phyloP scores from a whole-genome alignment of 441 rosid genomes.

The Erysimum cheiri region DNA sequence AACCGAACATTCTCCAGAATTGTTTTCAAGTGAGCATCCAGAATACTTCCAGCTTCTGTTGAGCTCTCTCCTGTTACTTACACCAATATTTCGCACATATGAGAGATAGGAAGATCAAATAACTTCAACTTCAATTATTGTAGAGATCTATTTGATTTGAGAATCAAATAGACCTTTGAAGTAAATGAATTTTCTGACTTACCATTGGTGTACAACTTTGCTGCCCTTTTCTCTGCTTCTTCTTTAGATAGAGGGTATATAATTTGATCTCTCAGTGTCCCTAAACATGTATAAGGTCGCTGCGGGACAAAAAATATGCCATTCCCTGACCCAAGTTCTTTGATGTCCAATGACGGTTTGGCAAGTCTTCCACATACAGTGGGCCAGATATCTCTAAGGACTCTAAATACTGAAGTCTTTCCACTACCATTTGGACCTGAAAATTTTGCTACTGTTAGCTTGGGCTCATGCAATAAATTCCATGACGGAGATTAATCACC shows the following conservation, averaged over 20 bases:
- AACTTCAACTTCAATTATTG: slow-evolving; percentile 13
- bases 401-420: slow-evolving; percentile 96
- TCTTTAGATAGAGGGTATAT: slow-evolving; percentile 93
- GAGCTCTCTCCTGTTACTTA: slow-evolving; percentile 56
- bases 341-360: slow-evolving; percentile 70
- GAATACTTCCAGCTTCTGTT: slow-evolving; percentile 48
- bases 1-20: slow-evolving; percentile 89
- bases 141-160: slow-evolving; percentile 2
- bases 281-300: slow-evolving; percentile 95
- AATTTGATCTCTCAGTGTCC: slow-evolving; percentile 98
- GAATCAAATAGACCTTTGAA: slow-evolving; percentile 23
- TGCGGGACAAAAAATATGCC: slow-evolving; percentile 96
- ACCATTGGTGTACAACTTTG: slow-evolving; percentile 67
- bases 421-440: slow-evolving; percentile 99
- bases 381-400: slow-evolving; percentile 97
- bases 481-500: slow-evolving; percentile 43
- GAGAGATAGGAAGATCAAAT: slow-evolving; percentile 21
- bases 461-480: slow-evolving; percentile 33
- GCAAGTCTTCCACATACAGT: slow-evolving; percentile 78
- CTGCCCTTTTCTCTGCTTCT: slow-evolving; percentile 72
- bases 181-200: slow-evolving; percentile 36
- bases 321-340: slow-evolving; percentile 65
- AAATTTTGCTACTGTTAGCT: slow-evolving; percentile 45
- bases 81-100: slow-evolving; percentile 16
- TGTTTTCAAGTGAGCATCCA: slow-evolving; percentile 71